Evolutionary conservation across 1,284 basidiomycete species (phyloP).

Genomic region (Cutaneotrichosporon mucoides): DNA sequence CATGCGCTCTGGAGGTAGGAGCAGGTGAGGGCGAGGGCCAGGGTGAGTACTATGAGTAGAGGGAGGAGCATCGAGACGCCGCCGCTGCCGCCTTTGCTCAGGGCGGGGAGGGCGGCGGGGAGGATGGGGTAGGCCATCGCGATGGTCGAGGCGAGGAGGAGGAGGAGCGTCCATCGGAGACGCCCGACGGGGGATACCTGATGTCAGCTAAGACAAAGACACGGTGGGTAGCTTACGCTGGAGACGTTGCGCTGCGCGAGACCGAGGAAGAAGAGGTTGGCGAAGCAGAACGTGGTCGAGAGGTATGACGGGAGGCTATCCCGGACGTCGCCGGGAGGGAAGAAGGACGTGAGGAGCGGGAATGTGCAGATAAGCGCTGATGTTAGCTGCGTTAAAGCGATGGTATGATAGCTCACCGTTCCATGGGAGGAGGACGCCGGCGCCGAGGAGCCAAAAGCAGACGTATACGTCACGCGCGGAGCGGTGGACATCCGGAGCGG

Average conservation of each 20-base stretch:
- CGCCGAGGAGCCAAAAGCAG: conserved; percentile 47
- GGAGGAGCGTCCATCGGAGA: conserved; percentile 35
- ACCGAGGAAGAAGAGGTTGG: conserved; percentile 46
- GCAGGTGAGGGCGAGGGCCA: conserved; percentile 35
- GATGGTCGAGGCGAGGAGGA: conserved; percentile 29
- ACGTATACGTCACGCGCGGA: conserved; percentile 26
- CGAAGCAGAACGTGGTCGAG: conserved; percentile 43
- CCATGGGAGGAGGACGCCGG: conserved; percentile 46
- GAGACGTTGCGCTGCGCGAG: conserved; percentile 42
- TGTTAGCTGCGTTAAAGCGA: conserved; percentile 1
- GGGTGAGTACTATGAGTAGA: conserved; percentile 30
- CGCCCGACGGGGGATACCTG: conserved; percentile 35
- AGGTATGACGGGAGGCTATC: conserved; percentile 41
- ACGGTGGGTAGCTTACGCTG: conserved; percentile 25
- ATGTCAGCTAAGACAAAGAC: conserved; percentile 5
- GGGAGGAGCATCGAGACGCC: conserved; percentile 27
- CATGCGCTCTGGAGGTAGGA: conserved; percentile 47
- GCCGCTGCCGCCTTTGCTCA: conserved; percentile 12
- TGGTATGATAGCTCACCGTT: conserved; percentile 37
- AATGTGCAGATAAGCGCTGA: conserved; percentile 47
- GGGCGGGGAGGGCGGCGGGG: conserved; percentile 32
- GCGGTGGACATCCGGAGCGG: background rate
- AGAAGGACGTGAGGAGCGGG: conserved; percentile 38
- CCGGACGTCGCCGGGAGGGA: conserved; percentile 26
- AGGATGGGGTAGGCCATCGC: conserved; percentile 41